A percentile compares a stretch with the other conserved stretches of the same genome.
These are phyloP conservation scores for Pyrenophora seminiperda DNA, from an alignment of 2,329 filamentous ascomycete species.

Conservation along the genomic window DNA sequence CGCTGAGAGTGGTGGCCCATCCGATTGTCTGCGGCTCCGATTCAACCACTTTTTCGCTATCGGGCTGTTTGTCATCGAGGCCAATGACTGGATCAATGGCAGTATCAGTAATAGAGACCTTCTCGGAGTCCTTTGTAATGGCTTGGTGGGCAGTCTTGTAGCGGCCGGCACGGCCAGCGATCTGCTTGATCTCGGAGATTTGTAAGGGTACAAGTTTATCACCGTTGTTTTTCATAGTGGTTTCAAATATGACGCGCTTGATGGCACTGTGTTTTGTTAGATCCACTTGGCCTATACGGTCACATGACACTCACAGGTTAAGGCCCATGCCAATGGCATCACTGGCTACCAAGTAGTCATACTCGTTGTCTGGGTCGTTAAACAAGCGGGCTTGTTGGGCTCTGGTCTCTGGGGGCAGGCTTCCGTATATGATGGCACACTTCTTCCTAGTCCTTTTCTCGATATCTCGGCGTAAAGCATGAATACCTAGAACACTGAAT, in stretches of 20 bases:
- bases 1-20: constrained; percentile 77
- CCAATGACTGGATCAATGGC: constrained; percentile 20
- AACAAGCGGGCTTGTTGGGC: constrained; percentile 90
- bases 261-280: constrained; percentile 61
- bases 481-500: constrained; percentile 82
- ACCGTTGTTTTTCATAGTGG: constrained; percentile 74
- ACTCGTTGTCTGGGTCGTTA: constrained; percentile 94
- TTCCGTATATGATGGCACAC: constrained; percentile 92
- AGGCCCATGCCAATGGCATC: constrained; percentile 98
- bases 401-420: constrained; percentile 87
- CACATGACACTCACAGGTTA: constrained; percentile 68
- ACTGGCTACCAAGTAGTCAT: constrained; percentile 90
- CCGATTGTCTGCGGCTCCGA: constrained; percentile 58
- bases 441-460: constrained; percentile 76
- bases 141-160: constrained; percentile 74
- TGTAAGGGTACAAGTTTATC: constrained; percentile 61
- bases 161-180: constrained; percentile 87
- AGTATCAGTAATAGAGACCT: constrained; percentile 6
- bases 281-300: not conserved
- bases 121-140: constrained; percentile 30
- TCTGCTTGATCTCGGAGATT: constrained; percentile 87
- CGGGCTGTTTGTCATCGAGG: constrained; percentile 24
- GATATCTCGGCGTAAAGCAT: constrained; percentile 77
- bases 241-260: constrained; percentile 87
- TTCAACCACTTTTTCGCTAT: not conserved